phyloP scores from a whole-genome alignment of 2,329 filamentous ascomycete species.

The Sporothrix dimorphospora region DNA sequence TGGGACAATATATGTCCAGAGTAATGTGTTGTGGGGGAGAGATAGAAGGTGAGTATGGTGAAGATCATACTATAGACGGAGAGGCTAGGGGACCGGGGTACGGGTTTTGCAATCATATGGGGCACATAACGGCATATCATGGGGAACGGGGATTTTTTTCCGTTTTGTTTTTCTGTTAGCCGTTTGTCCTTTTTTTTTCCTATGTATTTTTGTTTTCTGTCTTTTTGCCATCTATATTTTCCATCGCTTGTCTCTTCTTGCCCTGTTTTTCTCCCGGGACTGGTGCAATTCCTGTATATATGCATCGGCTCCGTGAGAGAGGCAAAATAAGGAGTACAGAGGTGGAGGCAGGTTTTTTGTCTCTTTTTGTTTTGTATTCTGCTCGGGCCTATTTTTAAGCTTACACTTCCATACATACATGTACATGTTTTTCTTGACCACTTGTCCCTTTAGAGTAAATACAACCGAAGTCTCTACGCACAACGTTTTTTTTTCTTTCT shows the following conservation, averaged over 20 bases:
- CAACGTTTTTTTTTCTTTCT: background rate
- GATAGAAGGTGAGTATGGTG: background rate
- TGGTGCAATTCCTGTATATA: background rate
- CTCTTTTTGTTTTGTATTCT: background rate
- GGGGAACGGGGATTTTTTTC: background rate
- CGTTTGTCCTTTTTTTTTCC: slow-evolving; percentile 2
- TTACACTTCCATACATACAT: background rate
- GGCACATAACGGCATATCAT: background rate
- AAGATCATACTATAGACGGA: slow-evolving; percentile 8
- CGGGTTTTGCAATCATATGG: background rate
- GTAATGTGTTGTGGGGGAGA: background rate
- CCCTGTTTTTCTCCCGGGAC: no score
- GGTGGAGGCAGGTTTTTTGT: background rate
- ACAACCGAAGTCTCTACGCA: background rate
- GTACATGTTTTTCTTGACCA: background rate
- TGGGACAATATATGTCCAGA: slow-evolving; percentile 2
- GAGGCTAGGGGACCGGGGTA: background rate
- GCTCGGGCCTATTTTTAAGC: background rate
- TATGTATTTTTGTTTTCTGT: background rate
- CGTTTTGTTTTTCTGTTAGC: slow-evolving; percentile 6
- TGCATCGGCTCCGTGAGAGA: background rate
- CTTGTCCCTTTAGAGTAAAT: background rate
- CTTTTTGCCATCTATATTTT: slow-evolving; percentile 1
- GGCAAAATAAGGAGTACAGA: background rate
- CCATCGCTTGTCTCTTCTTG: background rate